Conservation (phyloP, 106 monocot species). For the Triglochin maritima region DNA sequence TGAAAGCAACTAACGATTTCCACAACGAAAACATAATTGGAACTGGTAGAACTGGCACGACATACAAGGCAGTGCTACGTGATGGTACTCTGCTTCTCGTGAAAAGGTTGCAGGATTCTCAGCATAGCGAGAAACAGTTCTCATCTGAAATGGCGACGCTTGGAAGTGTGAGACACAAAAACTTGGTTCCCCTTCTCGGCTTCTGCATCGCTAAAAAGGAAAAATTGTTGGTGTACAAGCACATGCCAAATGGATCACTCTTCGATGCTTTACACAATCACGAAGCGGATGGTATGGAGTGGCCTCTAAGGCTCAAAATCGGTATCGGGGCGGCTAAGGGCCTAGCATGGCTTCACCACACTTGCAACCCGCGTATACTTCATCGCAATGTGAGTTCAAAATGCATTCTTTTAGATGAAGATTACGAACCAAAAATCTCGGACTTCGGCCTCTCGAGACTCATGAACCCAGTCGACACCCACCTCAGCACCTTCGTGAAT, state of each 20-base stretch:
- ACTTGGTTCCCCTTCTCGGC: conserved; percentile 65
- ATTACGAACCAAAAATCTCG: conserved; percentile 78
- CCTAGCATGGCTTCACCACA: conserved; percentile 91
- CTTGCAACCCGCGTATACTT: conserved; percentile 79
- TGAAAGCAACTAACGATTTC: conserved; percentile 73
- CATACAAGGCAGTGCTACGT: conserved; percentile 64
- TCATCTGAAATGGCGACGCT: conserved; percentile 72
- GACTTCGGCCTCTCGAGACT: conserved; percentile 83
- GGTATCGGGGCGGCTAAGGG: conserved; percentile 70
- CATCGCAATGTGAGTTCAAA: conserved; percentile 92
- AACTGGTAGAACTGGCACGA: conserved; percentile 53
- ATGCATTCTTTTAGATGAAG: conserved; percentile 72
- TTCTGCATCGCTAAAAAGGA: conserved; percentile 72
- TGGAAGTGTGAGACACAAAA: conserved; percentile 45
- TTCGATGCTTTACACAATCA: conserved; percentile 46
- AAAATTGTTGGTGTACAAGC: conserved; percentile 57
- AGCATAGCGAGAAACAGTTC: conserved; percentile 52
- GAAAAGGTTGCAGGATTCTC: conserved; percentile 67
- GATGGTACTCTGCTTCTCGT: conserved; percentile 58
- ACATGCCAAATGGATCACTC: conserved; percentile 60
- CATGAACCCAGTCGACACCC: conserved; percentile 91
- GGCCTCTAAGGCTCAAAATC: conserved; percentile 64
- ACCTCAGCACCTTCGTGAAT: conserved; percentile 85
- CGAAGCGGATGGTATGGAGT: conserved; percentile 28
- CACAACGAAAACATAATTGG: conserved; percentile 54